A percentile compares a stretch with the other conserved stretches of the same genome.
phyloP scores from a whole-genome alignment of 2,329 filamentous ascomycete species.

The Pleoardoris graminearum region DNA sequence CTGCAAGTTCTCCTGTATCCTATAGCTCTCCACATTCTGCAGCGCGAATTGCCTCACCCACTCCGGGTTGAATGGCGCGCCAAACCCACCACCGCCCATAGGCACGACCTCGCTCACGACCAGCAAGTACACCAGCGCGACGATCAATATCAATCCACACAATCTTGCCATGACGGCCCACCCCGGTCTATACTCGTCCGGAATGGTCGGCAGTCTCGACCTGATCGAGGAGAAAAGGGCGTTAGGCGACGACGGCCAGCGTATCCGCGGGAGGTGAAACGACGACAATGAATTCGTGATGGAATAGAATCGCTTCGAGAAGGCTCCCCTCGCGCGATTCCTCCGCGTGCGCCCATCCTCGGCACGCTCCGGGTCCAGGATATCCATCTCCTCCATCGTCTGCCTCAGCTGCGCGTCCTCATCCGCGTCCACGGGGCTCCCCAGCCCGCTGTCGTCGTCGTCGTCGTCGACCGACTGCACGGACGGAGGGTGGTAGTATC shows the following conservation, averaged over 20 bases:
- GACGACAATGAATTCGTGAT: conserved; percentile 62
- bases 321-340: conserved; percentile 40
- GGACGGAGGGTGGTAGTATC: conserved; percentile 73
- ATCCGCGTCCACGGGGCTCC: conserved; percentile 59
- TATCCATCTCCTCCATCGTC: conserved; percentile 75
- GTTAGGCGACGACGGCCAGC: conserved; percentile 33
- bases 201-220: conserved; percentile 47
- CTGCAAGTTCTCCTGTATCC: conserved; percentile 68
- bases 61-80: conserved; percentile 80
- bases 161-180: conserved; percentile 72
- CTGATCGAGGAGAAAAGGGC: conserved; percentile 22
- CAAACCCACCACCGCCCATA: conserved; percentile 59
- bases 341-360: conserved; percentile 36
- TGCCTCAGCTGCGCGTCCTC: conserved; percentile 67
- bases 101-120: conserved; percentile 85
- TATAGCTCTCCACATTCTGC: conserved; percentile 67
- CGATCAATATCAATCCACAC: conserved; percentile 73
- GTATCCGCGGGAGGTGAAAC: conserved; percentile 54
- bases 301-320: conserved; percentile 61
- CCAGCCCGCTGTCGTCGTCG: conserved; percentile 54
- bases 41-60: conserved; percentile 77
- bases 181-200: conserved; percentile 56
- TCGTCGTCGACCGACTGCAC: conserved; percentile 68
- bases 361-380: conserved; percentile 42
- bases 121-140: conserved; percentile 78